Conservation (phyloP, 345 rosid genomes). For the Citrus maxima region DNA sequence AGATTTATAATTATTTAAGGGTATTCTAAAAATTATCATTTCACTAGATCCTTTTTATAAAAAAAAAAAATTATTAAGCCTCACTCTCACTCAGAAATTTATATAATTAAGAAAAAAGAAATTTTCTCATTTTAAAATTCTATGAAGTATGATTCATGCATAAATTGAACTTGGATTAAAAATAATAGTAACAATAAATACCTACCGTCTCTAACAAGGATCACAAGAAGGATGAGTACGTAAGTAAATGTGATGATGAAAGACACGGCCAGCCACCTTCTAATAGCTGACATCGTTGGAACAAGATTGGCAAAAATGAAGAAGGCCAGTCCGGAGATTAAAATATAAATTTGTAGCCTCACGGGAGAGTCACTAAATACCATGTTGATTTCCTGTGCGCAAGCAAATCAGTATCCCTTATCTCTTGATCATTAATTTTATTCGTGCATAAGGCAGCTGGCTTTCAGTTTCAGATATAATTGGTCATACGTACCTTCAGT, state of each 20-base stretch:
- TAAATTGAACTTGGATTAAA: not conserved
- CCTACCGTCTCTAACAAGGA: slow-evolving; percentile 25
- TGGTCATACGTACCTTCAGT: slow-evolving; percentile 17
- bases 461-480: not conserved
- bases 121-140: too few relatives aligned
- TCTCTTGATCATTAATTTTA: not conserved
- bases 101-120: too few relatives aligned
- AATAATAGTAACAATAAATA: not conserved
- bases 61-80: too few relatives aligned
- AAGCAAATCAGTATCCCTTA: not conserved
- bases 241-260: slow-evolving; percentile 20
- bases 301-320: slow-evolving; percentile 19
- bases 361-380: slow-evolving; percentile 19
- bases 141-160: too few relatives aligned
- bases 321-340: slow-evolving; percentile 27
- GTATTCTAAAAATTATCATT: too few relatives aligned
- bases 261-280: slow-evolving; percentile 29
- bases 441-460: not conserved
- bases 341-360: slow-evolving; percentile 31
- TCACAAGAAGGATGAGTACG: slow-evolving; percentile 9
- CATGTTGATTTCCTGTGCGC: slow-evolving; percentile 21
- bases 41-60: too few relatives aligned
- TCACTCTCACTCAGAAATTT: too few relatives aligned
- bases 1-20: too few relatives aligned
- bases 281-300: slow-evolving; percentile 34